Conservation (phyloP, 306 rosid genomes). For the Leucaena leucocephala region DNA sequence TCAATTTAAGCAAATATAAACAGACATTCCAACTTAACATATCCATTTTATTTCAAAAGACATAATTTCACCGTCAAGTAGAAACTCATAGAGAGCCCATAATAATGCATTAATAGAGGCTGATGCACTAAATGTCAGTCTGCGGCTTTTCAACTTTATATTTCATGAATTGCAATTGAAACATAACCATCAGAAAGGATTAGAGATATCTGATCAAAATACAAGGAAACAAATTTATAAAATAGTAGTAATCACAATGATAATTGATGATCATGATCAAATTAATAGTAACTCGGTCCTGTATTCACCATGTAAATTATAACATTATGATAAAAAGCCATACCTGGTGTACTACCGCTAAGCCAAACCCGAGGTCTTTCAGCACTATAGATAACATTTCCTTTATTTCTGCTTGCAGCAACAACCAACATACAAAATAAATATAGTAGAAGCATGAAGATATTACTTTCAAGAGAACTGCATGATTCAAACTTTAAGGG, state of each 20-base stretch:
- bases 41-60: neutral
- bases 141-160: neutral
- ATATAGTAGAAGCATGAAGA: slow-evolving; percentile 20
- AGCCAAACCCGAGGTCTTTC: slow-evolving; percentile 74
- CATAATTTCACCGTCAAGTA: neutral
- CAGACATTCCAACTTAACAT: neutral
- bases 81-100: neutral
- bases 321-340: slow-evolving; percentile 31
- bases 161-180: neutral
- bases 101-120: neutral
- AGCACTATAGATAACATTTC: slow-evolving; percentile 74
- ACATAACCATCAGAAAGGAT: neutral
- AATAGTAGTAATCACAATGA: neutral
- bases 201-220: neutral
- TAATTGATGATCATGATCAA: slow-evolving; percentile 1
- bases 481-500: slow-evolving; percentile 19
- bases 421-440: slow-evolving; percentile 40
- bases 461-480: slow-evolving; percentile 21
- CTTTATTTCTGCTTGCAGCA: slow-evolving; percentile 73
- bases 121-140: neutral
- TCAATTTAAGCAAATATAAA: neutral
- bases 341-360: slow-evolving; percentile 98
- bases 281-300: neutral
- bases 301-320: slow-evolving; percentile 18
- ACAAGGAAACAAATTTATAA: neutral